Evolutionary conservation across 2,329 filamentous ascomycete genomes (phyloP).

Genomic region (Cordyceps militaris): DNA sequence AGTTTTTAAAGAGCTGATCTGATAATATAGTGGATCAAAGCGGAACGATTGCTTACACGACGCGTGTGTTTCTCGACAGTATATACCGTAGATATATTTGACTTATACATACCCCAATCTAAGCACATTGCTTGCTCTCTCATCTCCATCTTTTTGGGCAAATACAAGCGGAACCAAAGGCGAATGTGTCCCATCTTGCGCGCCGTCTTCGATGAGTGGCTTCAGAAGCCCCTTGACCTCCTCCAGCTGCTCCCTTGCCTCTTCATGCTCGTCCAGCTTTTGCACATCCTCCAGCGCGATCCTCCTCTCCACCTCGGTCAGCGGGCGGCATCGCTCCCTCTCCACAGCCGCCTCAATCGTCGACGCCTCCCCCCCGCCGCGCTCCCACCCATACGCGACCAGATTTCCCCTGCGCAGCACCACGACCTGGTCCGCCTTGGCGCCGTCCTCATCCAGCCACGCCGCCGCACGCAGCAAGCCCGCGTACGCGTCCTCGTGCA

Average conservation of each 20-base stretch:
- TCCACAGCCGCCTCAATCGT: conserved; percentile 17
- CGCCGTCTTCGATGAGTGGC: conserved; percentile 15
- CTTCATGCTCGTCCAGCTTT: conserved; percentile 18
- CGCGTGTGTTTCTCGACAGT: background rate
- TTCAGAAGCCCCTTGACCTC: conserved; percentile 22
- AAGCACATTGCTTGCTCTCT: conserved; percentile 3
- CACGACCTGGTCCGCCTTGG: conserved; percentile 30
- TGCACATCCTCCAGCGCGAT: conserved; percentile 21
- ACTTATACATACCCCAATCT: conserved; percentile 2
- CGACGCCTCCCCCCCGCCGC: conserved; percentile 14
- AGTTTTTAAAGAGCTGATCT: conserved; percentile 19
- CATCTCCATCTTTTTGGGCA: conserved; percentile 11
- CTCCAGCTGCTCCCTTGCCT: conserved; percentile 18
- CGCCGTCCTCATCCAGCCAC: conserved; percentile 28
- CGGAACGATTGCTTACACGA: background rate
- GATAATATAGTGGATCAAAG: background rate
- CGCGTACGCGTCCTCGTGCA: conserved; percentile 40
- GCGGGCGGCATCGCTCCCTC: conserved; percentile 22
- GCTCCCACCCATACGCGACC: conserved; percentile 24
- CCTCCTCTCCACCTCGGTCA: conserved; percentile 22
- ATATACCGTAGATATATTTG: background rate
- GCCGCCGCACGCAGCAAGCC: conserved; percentile 31
- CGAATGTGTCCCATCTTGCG: conserved; percentile 10
- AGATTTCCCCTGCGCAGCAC: conserved; percentile 32
- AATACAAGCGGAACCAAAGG: conserved; percentile 19